phyloP scores from a whole-genome alignment of 73 alveolate species.

The Paramecium caudatum region DNA sequence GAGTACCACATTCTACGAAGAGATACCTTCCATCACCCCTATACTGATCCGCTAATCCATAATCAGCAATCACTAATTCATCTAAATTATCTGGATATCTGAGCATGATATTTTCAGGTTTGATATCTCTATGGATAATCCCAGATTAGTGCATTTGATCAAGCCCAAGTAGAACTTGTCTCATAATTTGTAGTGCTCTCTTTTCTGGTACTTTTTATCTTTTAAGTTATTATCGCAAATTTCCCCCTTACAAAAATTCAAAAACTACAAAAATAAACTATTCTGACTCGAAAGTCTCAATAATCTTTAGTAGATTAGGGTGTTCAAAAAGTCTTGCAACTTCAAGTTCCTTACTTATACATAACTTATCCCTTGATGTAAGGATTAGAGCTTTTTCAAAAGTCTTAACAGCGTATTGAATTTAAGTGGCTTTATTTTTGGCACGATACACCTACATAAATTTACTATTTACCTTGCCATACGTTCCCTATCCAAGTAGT shows the following conservation, averaged over 20 bases:
- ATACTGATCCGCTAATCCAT: constrained; percentile 66
- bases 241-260: constrained; percentile 53
- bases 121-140: constrained; percentile 73
- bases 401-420: constrained; percentile 16
- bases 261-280: not conserved
- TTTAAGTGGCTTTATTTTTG: constrained; percentile 13
- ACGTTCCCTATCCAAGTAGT: constrained; percentile 52
- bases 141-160: constrained; percentile 57
- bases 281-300: constrained; percentile 47
- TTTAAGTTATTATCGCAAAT: constrained; percentile 33
- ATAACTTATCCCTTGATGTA: not conserved
- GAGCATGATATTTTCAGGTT: constrained; percentile 67
- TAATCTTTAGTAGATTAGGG: constrained; percentile 15
- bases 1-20: constrained; percentile 83
- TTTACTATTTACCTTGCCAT: constrained; percentile 7
- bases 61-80: constrained; percentile 49
- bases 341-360: constrained; percentile 48
- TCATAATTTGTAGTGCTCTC: constrained; percentile 71
- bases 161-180: constrained; percentile 31
- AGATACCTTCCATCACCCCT: constrained; percentile 70
- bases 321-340: constrained; percentile 61
- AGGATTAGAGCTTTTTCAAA: not conserved
- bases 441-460: not conserved
- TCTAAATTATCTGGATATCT: constrained; percentile 6
- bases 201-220: not conserved